phyloP scores from a whole-genome alignment of 768 basidiomycete species.

The Leucosporidium creatinivorum region DNA sequence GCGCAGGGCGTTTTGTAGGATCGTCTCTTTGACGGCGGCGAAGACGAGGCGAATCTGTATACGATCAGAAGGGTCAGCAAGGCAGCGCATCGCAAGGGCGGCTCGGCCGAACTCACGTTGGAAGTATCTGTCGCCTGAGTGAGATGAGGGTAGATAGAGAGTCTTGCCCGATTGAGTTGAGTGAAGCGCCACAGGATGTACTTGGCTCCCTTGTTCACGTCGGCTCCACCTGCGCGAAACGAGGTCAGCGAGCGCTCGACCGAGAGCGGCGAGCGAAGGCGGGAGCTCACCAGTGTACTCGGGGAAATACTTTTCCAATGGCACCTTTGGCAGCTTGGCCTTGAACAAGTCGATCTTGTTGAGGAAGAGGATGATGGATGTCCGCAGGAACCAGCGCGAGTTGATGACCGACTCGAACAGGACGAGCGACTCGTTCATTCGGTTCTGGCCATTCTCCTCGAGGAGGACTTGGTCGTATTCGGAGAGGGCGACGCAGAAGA shows the following conservation, averaged over 20 bases:
- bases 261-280: neutral
- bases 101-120: slow-evolving; percentile 52
- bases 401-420: slow-evolving; percentile 73
- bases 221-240: slow-evolving; percentile 39
- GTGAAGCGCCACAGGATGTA: slow-evolving; percentile 87
- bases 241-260: neutral
- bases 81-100: too few species aligned
- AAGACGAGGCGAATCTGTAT: slow-evolving; percentile 58
- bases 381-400: slow-evolving; percentile 62
- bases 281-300: slow-evolving; percentile 39
- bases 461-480: slow-evolving; percentile 69
- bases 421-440: slow-evolving; percentile 65
- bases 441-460: slow-evolving; percentile 59
- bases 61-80: too few species aligned
- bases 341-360: slow-evolving; percentile 74
- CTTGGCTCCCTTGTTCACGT: slow-evolving; percentile 48
- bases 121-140: slow-evolving; percentile 72
- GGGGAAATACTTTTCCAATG: slow-evolving; percentile 47
- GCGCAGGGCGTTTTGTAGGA: slow-evolving; percentile 75
- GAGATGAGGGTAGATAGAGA: slow-evolving; percentile 75
- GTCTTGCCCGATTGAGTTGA: slow-evolving; percentile 54
- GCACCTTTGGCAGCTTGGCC: slow-evolving; percentile 58
- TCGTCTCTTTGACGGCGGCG: slow-evolving; percentile 87
- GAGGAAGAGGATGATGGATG: slow-evolving; percentile 58
- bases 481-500: slow-evolving; percentile 66